phyloP scores from a whole-genome alignment of 768 basidiomycete species.

The Russula olivacea region DNA sequence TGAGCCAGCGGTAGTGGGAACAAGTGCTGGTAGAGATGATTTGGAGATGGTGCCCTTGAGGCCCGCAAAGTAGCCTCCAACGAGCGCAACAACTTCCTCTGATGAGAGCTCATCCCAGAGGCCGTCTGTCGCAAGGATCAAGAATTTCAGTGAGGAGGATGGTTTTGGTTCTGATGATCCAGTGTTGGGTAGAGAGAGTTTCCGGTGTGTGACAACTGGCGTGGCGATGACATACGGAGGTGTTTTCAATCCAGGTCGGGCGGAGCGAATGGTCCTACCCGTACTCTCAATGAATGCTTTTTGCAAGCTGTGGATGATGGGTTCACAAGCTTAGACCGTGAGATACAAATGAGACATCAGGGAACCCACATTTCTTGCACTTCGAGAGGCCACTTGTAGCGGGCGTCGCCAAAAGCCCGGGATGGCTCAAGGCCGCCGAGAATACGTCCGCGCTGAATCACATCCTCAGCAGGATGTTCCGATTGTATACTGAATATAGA shows the following conservation, averaged over 20 bases:
- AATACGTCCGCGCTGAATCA: conserved; percentile 75
- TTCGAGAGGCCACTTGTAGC: conserved; percentile 80
- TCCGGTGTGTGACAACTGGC: conserved; percentile 76
- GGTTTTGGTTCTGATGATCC: conserved; percentile 30
- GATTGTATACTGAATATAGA: conserved; percentile 52
- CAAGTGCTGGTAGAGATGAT: conserved; percentile 46
- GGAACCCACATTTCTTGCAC: conserved; percentile 61
- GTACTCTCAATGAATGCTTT: conserved; percentile 64
- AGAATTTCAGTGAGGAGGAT: conserved; percentile 50
- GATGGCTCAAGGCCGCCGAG: conserved; percentile 85
- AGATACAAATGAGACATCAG: background rate
- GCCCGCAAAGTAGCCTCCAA: conserved; percentile 74
- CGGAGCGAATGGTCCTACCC: conserved; percentile 49
- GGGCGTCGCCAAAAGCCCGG: conserved; percentile 82
- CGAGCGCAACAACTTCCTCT: conserved; percentile 81
- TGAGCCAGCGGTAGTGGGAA: conserved; percentile 50
- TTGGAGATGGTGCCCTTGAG: conserved; percentile 61
- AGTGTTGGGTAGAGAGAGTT: conserved; percentile 48
- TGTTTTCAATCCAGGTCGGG: conserved; percentile 65
- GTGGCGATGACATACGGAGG: conserved; percentile 89
- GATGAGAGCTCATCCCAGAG: conserved; percentile 52
- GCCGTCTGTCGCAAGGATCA: conserved; percentile 88
- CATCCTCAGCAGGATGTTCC: conserved; percentile 72
- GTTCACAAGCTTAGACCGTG: background rate
- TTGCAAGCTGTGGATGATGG: conserved; percentile 40